Base-by-base conservation (phyloP, 768 basidiomycete species). In the Coprinopsis strossmayeri region DNA sequence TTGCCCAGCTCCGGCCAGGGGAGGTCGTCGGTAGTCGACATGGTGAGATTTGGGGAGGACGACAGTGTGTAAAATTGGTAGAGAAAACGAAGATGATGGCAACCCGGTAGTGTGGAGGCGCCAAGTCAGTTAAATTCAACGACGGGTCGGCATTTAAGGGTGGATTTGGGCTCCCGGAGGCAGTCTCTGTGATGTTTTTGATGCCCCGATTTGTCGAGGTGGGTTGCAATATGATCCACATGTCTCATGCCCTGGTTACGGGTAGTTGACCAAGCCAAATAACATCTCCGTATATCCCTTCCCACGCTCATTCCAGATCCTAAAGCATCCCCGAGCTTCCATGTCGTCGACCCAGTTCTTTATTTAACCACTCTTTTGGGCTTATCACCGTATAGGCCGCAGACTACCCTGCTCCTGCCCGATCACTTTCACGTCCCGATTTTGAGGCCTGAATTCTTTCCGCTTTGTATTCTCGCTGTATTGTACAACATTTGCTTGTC, bases 1-100 rank as follows among this genome's bases (percentile, higher is more conserved):
- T 89, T 90, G 53, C 87, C 87, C 53, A 87, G 73, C 66, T 90
- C 87, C 54, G 87, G 87, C 87, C 87, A 90, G 20, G 87, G 87
- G 47, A 89, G 74, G 72, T 90, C 87, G 70, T 90, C 87, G 54
- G 76, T 65, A 60, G 71, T 65, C 51, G 76, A 68, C 74, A 77
- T 77, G 62, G 61, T 59, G 57, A 57, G 61, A 63, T 61, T 59
- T 53, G 56, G 53, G 50, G 46, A 56, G 61, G 54, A 55, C 46
- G 59, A 57, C 56, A 53, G 32, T 45, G 42, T 53, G 55, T 32
- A 53, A 34, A 50, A 56, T 57, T 49, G 60, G 55, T 49, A 47
- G 48, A 46, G 48, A 45, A 51, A 56, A 50, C 51, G 60, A 47
- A 59, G 61, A 59, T 62, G 64, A 53, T 56, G 59, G 58, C 57